These are phyloP conservation scores for Corniculantispora saksenae DNA, from an alignment of 2,329 filamentous ascomycete species.

Conservation along the genomic window DNA sequence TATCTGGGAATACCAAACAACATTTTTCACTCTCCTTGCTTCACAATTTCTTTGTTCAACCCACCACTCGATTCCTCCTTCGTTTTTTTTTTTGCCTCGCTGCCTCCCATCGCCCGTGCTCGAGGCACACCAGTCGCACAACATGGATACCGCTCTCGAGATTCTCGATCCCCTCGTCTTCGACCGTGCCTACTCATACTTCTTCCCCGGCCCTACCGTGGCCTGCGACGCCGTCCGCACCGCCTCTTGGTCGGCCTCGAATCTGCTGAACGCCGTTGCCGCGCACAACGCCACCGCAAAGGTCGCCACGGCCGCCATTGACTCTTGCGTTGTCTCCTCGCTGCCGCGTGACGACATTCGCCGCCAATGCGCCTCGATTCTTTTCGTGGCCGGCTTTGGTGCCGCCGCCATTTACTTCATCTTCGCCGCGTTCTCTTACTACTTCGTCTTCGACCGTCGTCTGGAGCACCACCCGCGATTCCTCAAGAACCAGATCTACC, in stretches of 20 bases:
- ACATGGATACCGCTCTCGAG: conserved; percentile 44
- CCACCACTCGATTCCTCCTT: neutral
- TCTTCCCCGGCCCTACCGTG: conserved; percentile 31
- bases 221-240: conserved; percentile 19
- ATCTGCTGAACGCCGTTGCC: conserved; percentile 5
- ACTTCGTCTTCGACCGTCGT: conserved; percentile 59
- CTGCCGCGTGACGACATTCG: conserved; percentile 43
- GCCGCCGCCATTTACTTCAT: conserved; percentile 58
- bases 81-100: neutral
- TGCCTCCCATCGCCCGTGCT: conserved; percentile 6
- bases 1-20: conserved; percentile 6
- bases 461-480: conserved; percentile 50
- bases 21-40: neutral
- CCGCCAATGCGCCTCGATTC: conserved; percentile 40
- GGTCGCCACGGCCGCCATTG: conserved; percentile 33
- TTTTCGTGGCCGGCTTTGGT: conserved; percentile 41
- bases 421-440: conserved; percentile 70
- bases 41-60: neutral
- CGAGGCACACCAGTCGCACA: conserved; percentile 12
- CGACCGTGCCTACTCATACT: conserved; percentile 42
- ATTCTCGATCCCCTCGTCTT: conserved; percentile 43
- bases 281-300: conserved; percentile 17
- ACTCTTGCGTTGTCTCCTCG: conserved; percentile 49
- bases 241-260: conserved; percentile 18
- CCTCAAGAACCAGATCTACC: conserved; percentile 48